Evolutionary conservation across 31 red algal genomes (phyloP).

Genomic region (Asparagopsis taxiformis): DNA sequence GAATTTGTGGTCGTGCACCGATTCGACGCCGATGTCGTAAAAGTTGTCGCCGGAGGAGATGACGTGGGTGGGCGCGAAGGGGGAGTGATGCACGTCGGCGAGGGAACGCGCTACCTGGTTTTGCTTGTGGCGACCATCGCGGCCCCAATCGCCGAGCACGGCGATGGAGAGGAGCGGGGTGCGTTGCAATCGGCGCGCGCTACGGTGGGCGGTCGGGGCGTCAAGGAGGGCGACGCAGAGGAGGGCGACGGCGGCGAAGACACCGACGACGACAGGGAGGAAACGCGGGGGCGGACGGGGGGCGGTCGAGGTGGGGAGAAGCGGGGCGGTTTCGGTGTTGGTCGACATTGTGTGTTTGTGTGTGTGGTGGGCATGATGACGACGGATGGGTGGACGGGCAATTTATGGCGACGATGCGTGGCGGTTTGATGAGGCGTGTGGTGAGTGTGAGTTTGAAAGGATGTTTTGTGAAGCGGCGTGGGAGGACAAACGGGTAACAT

Average conservation of each 20-base stretch:
- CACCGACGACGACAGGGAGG: no score
- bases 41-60: conserved; percentile 86
- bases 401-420: no score
- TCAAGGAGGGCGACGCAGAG: no score
- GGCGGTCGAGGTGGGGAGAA: background rate
- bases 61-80: background rate
- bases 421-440: no score
- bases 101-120: conserved; percentile 41
- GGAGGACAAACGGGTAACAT: no score
- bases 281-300: background rate
- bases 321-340: background rate
- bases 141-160: conserved; percentile 85
- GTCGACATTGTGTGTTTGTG: no score
- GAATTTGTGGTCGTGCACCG: conserved; percentile 52
- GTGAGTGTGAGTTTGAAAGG: no score
- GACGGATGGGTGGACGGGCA: no score
- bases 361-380: no score
- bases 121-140: conserved; percentile 64
- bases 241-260: no score
- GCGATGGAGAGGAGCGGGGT: conserved; percentile 24
- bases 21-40: conserved; percentile 64
- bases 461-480: no score
- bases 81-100: conserved; percentile 5
- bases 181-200: background rate
- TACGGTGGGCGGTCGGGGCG: background rate